A percentile compares a stretch with the other conserved stretches of the same genome.
These are phyloP conservation scores for Saccharum spontaneum DNA, from an alignment of 176 grass and related monocot genomes.

Conservation along the genomic window DNA sequence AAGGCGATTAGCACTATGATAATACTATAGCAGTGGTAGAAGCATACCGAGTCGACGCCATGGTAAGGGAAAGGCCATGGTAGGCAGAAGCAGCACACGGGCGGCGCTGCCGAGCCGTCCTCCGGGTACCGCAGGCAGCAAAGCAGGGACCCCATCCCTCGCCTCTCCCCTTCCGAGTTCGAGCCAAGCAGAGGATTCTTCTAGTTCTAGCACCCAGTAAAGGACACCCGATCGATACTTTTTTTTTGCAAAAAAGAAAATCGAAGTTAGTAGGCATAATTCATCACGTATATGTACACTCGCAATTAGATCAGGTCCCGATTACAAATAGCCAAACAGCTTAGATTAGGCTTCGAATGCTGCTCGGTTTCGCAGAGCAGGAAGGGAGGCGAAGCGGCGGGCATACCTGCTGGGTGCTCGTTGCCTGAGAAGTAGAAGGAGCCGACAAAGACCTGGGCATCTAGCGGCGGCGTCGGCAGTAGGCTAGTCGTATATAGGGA, in stretches of 20 bases:
- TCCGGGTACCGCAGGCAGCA: conserved; percentile 50
- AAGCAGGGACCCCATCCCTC: conserved; percentile 54
- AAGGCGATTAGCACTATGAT: too few species aligned
- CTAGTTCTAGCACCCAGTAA: not conserved
- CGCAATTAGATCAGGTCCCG: not conserved
- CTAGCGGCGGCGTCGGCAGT: not conserved
- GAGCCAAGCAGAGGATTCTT: not conserved
- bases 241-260: not conserved
- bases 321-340: not conserved
- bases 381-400: not conserved
- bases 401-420: not conserved
- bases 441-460: not conserved
- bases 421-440: not conserved
- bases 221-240: not conserved
- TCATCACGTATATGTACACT: not conserved
- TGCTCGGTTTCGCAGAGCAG: not conserved
- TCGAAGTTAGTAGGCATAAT: not conserved
- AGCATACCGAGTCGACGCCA: conserved; percentile 24
- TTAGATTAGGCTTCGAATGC: not conserved
- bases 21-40: not conserved
- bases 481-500: not conserved
- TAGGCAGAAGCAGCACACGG: conserved; percentile 45
- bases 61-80: conserved; percentile 41
- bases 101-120: not conserved
- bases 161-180: not conserved